Conservation (phyloP, 495 filamentous ascomycete species). For the Bombardia bombarda region DNA sequence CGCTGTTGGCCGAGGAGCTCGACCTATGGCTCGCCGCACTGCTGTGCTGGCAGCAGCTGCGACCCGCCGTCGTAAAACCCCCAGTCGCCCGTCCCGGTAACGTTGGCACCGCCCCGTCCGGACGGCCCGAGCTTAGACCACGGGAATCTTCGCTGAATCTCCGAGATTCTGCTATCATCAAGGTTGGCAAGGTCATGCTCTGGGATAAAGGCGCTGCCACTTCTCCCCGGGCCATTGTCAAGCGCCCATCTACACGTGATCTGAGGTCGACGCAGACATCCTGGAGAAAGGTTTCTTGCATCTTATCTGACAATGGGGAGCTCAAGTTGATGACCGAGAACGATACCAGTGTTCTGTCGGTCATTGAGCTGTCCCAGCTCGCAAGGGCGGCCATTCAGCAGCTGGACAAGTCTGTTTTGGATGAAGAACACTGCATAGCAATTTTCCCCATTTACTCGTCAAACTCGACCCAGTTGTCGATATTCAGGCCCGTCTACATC, state of each 20-base stretch:
- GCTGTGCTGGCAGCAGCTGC: slow-evolving; percentile 88
- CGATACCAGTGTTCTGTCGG: slow-evolving; percentile 67
- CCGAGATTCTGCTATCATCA: slow-evolving; percentile 86
- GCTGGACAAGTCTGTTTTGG: slow-evolving; percentile 83
- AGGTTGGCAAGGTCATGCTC: slow-evolving; percentile 87
- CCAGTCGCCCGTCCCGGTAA: slow-evolving; percentile 15
- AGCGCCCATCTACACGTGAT: slow-evolving; percentile 40
- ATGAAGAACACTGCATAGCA: slow-evolving; percentile 89
- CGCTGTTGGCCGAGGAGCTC: slow-evolving; percentile 65
- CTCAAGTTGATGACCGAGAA: slow-evolving; percentile 84
- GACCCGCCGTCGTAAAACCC: slow-evolving; percentile 39
- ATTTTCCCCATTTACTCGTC: slow-evolving; percentile 77
- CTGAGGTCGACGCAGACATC: slow-evolving; percentile 33
- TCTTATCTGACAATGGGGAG: slow-evolving; percentile 88
- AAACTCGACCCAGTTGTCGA: slow-evolving; percentile 52
- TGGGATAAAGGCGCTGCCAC: slow-evolving; percentile 66
- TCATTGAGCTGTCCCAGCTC: slow-evolving; percentile 83
- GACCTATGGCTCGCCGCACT: slow-evolving; percentile 90
- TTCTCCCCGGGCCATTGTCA: slow-evolving; percentile 45
- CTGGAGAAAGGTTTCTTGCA: slow-evolving; percentile 88
- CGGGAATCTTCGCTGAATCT: slow-evolving; percentile 50
- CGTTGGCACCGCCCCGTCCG: slow-evolving; percentile 9
- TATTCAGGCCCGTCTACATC: slow-evolving; percentile 72
- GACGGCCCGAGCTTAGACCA: slow-evolving; percentile 58
- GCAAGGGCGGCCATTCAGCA: slow-evolving; percentile 84